phyloP scores from a whole-genome alignment of 768 basidiomycete species.

The Pulveroboletus sp. region DNA sequence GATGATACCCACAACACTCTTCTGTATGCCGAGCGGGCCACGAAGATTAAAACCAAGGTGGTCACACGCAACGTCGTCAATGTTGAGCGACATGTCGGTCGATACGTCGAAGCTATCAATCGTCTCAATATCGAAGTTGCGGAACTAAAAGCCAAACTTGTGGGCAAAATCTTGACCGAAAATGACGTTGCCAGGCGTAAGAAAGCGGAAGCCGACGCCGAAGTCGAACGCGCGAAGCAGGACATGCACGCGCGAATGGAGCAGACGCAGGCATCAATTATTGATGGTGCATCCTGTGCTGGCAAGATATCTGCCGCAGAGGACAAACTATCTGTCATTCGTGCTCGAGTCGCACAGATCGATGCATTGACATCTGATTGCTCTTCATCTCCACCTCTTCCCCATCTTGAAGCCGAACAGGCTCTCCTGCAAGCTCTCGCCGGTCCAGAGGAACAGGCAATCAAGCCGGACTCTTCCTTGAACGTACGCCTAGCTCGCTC shows the following conservation, averaged over 20 bases:
- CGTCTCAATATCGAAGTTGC: slow-evolving; percentile 79
- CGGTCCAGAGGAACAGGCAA: slow-evolving; percentile 62
- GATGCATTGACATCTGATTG: slow-evolving; percentile 36
- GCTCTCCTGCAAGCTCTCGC: slow-evolving; percentile 63
- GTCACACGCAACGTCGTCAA: slow-evolving; percentile 94
- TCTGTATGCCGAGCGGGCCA: slow-evolving; percentile 94
- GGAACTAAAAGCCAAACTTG: slow-evolving; percentile 80
- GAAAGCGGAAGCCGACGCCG: slow-evolving; percentile 63
- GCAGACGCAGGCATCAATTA: slow-evolving; percentile 64
- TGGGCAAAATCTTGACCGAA: slow-evolving; percentile 62
- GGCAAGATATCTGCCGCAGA: slow-evolving; percentile 70
- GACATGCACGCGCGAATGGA: slow-evolving; percentile 71
- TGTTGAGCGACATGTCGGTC: slow-evolving; percentile 90
- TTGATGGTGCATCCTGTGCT: slow-evolving; percentile 70
- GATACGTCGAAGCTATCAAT: slow-evolving; percentile 93
- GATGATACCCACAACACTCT: slow-evolving; percentile 99
- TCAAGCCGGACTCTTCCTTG: slow-evolving; percentile 55
- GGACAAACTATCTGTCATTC: slow-evolving; percentile 59
- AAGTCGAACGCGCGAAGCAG: slow-evolving; percentile 67
- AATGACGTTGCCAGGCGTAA: slow-evolving; percentile 60
- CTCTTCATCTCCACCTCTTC: slow-evolving; percentile 36
- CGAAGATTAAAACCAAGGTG: slow-evolving; percentile 97
- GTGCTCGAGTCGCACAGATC: slow-evolving; percentile 55
- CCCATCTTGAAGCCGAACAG: slow-evolving; percentile 70
- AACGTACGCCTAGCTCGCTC: slow-evolving; percentile 60